Evolutionary conservation across 2,329 filamentous ascomycete species (phyloP).

Genomic region (Xylaria multiplex): DNA sequence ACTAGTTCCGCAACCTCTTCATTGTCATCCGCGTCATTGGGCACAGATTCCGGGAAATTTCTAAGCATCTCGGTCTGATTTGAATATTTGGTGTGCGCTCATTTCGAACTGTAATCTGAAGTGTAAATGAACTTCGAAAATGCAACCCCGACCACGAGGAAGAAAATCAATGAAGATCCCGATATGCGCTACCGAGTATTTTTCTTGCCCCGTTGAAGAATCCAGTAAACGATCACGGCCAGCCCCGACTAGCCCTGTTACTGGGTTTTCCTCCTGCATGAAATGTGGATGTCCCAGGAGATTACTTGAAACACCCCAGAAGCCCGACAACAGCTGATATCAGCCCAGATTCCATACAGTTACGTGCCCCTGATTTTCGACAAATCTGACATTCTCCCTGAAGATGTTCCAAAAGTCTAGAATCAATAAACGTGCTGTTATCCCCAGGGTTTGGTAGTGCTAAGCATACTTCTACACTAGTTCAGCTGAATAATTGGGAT

Average conservation of each 20-base stretch:
- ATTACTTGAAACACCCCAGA: conserved; percentile 26
- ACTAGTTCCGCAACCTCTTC: conserved; percentile 47
- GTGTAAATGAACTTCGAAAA: conserved; percentile 6
- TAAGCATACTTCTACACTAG: background rate
- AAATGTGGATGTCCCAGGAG: conserved; percentile 29
- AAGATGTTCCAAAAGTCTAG: conserved; percentile 10
- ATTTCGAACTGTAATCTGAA: background rate
- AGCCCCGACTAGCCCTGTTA: conserved; percentile 9
- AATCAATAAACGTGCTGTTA: background rate
- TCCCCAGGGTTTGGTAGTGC: background rate
- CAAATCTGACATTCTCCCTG: conserved; percentile 15
- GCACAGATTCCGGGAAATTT: conserved; percentile 42
- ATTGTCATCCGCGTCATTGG: conserved; percentile 39
- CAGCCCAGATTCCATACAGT: conserved; percentile 36
- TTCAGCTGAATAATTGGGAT: background rate
- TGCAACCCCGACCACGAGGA: background rate
- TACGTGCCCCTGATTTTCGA: conserved; percentile 25
- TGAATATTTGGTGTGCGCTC: background rate
- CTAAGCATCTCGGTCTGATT: conserved; percentile 42
- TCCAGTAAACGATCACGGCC: conserved; percentile 3
- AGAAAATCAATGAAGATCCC: conserved; percentile 32
- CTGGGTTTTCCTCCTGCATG: conserved; percentile 23
- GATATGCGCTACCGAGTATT: conserved; percentile 4
- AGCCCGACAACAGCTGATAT: conserved; percentile 36
- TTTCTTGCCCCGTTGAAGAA: background rate